Percentiles rank a stretch among this genome's conserved stretches.
Evolutionary conservation across 768 basidiomycete genomes (phyloP).

Genomic region (Hemileccinum rubropunctum): DNA sequence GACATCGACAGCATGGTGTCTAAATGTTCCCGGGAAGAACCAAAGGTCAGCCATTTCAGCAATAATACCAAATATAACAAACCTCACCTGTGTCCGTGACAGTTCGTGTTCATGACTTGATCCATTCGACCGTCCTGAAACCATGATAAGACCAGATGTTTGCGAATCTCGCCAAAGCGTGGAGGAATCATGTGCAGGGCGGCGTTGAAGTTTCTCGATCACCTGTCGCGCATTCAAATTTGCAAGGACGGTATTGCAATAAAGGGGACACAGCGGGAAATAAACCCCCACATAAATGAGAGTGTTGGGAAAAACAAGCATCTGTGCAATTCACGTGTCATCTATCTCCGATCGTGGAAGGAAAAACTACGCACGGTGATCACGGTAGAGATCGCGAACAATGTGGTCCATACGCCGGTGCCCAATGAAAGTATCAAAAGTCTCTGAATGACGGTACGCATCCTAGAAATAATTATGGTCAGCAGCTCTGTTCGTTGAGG

Average conservation of each 20-base stretch:
- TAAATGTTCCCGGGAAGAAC: not conserved
- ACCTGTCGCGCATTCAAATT: slow-evolving; percentile 30
- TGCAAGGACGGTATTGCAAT: slow-evolving; percentile 31
- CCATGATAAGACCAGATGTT: not conserved
- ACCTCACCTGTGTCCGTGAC: not conserved
- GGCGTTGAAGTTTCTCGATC: slow-evolving; percentile 12
- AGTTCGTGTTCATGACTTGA: slow-evolving; percentile 2
- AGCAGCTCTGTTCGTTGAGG: not conserved
- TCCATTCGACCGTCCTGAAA: not conserved
- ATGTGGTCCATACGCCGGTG: slow-evolving; percentile 17
- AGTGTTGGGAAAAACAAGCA: slow-evolving; percentile 12
- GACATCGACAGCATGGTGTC: slow-evolving; percentile 2
- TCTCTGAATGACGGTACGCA: slow-evolving; percentile 15
- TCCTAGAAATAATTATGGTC: slow-evolving; percentile 1
- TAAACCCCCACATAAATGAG: slow-evolving; percentile 21
- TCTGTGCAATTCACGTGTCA: not conserved
- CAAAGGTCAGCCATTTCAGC: not conserved
- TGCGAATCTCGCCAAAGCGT: slow-evolving; percentile 3
- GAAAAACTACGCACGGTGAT: slow-evolving; percentile 7
- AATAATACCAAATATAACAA: not conserved
- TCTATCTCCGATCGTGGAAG: not conserved
- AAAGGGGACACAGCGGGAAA: slow-evolving; percentile 30
- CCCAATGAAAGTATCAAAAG: slow-evolving; percentile 14
- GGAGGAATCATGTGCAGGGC: slow-evolving; percentile 3
- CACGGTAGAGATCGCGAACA: slow-evolving; percentile 12